These are phyloP conservation scores for Termitomyces eurrhizus DNA, from an alignment of 768 basidiomycete species.

Conservation along the genomic window DNA sequence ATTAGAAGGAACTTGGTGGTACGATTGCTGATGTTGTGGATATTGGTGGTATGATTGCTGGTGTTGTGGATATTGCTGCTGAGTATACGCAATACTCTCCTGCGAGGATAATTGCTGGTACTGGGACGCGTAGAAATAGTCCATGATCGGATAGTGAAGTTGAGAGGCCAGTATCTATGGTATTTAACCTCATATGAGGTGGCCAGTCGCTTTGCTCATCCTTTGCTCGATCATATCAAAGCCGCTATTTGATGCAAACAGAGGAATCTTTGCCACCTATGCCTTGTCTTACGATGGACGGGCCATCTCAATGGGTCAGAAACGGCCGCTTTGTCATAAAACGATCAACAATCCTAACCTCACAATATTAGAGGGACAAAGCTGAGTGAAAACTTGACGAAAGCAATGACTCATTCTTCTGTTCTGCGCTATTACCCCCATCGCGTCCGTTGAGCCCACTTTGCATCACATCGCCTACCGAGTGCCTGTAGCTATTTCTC, in stretches of 20 bases:
- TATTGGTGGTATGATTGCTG: background rate
- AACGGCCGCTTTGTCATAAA: background rate
- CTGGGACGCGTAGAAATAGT: constrained; percentile 7
- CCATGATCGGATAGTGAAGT: constrained; percentile 2
- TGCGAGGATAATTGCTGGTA: constrained; percentile 7
- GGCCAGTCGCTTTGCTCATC: constrained; percentile 9
- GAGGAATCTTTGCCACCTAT: background rate
- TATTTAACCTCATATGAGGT: constrained; percentile 8
- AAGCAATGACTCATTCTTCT: background rate
- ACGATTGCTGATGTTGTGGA: background rate
- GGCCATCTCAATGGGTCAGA: background rate
- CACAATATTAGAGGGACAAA: background rate
- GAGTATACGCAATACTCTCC: background rate
- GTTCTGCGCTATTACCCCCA: background rate
- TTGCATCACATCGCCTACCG: background rate
- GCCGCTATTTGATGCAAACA: constrained; percentile 2
- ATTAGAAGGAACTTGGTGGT: background rate
- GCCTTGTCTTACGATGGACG: background rate
- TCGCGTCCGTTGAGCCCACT: background rate
- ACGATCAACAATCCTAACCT: background rate
- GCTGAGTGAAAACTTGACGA: background rate
- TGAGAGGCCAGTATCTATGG: background rate
- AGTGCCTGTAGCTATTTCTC: background rate
- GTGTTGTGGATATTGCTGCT: background rate
- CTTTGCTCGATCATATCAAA: constrained; percentile 9